These are phyloP conservation scores for Rhododendron mucronatum DNA, from an alignment of 148 eudicot species.

Conservation along the genomic window DNA sequence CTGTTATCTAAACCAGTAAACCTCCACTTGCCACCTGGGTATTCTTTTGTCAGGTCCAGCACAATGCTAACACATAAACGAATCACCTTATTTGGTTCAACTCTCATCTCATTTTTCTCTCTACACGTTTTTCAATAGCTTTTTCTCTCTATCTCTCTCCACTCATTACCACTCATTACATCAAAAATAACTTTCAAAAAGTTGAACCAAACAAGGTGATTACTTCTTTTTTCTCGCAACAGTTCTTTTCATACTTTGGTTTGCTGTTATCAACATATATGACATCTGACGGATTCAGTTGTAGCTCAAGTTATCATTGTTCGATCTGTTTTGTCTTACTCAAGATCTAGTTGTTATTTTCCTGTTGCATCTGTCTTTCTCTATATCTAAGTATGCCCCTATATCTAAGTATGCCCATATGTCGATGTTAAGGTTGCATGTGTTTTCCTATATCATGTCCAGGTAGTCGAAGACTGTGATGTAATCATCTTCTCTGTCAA, in stretches of 20 bases:
- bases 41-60: neutral
- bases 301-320: neutral
- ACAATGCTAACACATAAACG: neutral
- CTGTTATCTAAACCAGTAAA: neutral
- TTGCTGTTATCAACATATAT: neutral
- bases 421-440: neutral
- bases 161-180: no score
- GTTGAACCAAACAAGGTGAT: neutral
- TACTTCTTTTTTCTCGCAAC: neutral
- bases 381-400: neutral
- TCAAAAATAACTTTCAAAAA: no score
- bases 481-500: slow-evolving; percentile 78
- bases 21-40: neutral
- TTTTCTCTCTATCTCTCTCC: no score
- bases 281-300: neutral
- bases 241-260: neutral
- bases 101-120: no score
- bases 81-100: no score
- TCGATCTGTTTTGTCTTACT: neutral
- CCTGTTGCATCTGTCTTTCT: neutral
- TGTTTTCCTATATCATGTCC: slow-evolving; percentile 15
- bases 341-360: neutral
- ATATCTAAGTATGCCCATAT: neutral
- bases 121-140: no score
- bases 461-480: slow-evolving; percentile 79